Percentiles rank a stretch among this genome's conserved stretches.
These are phyloP conservation scores for Vigna reflexopilosa DNA, from an alignment of 306 rosid genomes.

Conservation along the genomic window DNA sequence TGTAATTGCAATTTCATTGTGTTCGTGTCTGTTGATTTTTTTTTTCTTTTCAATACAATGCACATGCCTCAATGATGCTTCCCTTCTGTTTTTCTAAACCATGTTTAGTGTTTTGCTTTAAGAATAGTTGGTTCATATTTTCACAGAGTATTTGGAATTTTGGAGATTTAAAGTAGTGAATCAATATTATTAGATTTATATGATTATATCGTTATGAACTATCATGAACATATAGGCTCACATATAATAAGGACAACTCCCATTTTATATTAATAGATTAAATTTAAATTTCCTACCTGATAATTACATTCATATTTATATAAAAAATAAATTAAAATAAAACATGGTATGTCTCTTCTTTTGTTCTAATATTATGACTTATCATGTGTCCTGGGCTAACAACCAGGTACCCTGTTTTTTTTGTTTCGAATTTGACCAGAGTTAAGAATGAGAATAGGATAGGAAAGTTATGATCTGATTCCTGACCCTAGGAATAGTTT, in stretches of 20 bases:
- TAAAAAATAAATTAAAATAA: too few relatives aligned
- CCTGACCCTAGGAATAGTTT: background rate
- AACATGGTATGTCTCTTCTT: too few relatives aligned
- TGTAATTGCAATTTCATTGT: background rate
- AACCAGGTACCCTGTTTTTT: background rate
- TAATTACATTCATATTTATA: too few relatives aligned
- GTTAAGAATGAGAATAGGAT: background rate
- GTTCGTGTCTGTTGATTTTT: too few relatives aligned
- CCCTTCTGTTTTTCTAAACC: background rate
- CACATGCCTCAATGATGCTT: slow-evolving; percentile 1
- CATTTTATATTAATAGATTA: too few relatives aligned
- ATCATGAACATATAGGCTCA: too few relatives aligned
- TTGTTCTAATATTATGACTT: background rate
- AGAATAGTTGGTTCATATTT: background rate
- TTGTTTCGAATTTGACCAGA: too few relatives aligned
- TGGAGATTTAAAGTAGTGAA: background rate
- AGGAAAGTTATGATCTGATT: background rate
- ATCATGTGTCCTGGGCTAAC: background rate
- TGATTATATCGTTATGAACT: too few relatives aligned
- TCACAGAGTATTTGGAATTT: background rate
- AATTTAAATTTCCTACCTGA: too few relatives aligned
- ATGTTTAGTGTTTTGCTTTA: background rate
- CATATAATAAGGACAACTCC: too few relatives aligned
- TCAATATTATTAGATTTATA: too few relatives aligned
- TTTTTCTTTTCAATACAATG: background rate